A percentile compares a stretch with the other conserved stretches of the same genome.
Conservation (phyloP, 345 rosid genomes). For the Melaleuca quinquenervia region DNA sequence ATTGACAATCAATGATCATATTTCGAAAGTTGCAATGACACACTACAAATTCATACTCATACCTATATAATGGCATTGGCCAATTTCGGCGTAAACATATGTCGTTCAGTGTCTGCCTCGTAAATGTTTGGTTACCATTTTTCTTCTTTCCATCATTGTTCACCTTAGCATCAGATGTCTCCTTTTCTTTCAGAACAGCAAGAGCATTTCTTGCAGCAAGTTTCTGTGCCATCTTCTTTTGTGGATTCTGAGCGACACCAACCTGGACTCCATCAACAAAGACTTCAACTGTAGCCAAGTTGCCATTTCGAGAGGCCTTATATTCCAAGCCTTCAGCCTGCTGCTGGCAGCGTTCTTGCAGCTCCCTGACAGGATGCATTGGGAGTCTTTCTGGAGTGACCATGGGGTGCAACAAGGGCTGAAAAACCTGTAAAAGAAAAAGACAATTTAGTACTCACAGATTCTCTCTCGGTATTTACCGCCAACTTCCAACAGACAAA, state of each 20-base stretch:
- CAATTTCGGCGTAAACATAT: slow-evolving; percentile 90
- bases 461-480: not conserved
- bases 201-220: slow-evolving; percentile 97
- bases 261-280: slow-evolving; percentile 84
- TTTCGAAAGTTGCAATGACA: not conserved
- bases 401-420: slow-evolving; percentile 92
- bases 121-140: slow-evolving; percentile 76
- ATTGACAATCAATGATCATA: not conserved
- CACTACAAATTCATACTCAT: not conserved
- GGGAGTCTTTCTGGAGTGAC: slow-evolving; percentile 98
- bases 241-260: slow-evolving; percentile 90
- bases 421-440: slow-evolving; percentile 49
- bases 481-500: not conserved
- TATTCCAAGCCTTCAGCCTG: slow-evolving; percentile 98
- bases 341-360: slow-evolving; percentile 97
- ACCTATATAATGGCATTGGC: slow-evolving; percentile 97
- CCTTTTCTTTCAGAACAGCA: slow-evolving; percentile 73
- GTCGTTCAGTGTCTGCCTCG: slow-evolving; percentile 89
- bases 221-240: slow-evolving; percentile 99
- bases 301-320: slow-evolving; percentile 76
- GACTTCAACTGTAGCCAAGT: slow-evolving; percentile 91
- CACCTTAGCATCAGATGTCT: slow-evolving; percentile 46
- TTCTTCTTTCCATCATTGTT: slow-evolving; percentile 56
- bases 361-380: slow-evolving; percentile 99
- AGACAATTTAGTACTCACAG: not conserved